Conservation (phyloP, 1,284 basidiomycete genomes). For the Sporisorium iseilematis-ciliati region DNA sequence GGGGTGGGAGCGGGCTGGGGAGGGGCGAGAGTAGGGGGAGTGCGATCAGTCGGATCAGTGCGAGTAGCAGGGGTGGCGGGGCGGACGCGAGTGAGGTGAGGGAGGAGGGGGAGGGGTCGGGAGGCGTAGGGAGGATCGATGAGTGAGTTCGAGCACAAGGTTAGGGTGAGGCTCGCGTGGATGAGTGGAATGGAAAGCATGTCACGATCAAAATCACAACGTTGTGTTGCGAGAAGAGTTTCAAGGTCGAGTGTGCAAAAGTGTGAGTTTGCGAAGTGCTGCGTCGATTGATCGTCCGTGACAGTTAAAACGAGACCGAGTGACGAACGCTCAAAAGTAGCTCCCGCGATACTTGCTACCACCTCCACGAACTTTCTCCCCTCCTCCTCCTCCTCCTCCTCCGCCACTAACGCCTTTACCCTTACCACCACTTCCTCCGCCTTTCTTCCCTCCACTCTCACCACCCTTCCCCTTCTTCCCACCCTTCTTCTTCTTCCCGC, state of each 20-base stretch:
- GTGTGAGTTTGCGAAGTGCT: no score
- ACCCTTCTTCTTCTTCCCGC: constrained; percentile 3
- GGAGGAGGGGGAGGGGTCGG: neutral
- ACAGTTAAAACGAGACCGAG: neutral
- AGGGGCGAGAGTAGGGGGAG: constrained; percentile 21
- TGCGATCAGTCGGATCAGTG: constrained; percentile 29
- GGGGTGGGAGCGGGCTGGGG: constrained; percentile 21
- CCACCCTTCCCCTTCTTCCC: constrained; percentile 1
- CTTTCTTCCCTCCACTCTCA: neutral
- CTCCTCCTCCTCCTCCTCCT: constrained; percentile 5
- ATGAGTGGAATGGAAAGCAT: no score
- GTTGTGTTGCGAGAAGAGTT: no score
- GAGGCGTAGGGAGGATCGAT: neutral
- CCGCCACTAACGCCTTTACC: constrained; percentile 9
- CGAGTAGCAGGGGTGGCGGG: neutral
- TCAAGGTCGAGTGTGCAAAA: no score
- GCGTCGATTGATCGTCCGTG: no score
- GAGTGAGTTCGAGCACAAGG: neutral
- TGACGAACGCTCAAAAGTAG: constrained; percentile 23
- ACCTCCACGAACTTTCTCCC: constrained; percentile 34
- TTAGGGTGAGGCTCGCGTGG: no score
- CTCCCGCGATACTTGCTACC: constrained; percentile 52
- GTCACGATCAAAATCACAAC: no score
- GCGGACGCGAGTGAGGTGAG: neutral
- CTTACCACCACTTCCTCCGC: neutral